These are phyloP conservation scores for Wallacemonas collosoma DNA, from an alignment of 208 protist genomes.

Conservation along the genomic window DNA sequence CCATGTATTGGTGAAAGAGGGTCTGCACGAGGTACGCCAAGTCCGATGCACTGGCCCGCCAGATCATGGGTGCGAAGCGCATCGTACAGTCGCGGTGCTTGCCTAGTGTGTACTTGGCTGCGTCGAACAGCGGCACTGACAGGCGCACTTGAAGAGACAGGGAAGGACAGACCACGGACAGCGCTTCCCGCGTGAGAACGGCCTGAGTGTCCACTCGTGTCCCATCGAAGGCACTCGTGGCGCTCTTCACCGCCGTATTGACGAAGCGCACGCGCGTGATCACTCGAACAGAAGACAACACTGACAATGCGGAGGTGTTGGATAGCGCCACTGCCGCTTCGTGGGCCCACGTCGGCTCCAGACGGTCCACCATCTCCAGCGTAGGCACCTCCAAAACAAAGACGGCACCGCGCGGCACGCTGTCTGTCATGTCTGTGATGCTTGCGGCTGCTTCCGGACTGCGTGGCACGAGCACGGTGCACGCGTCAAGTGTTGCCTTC, in stretches of 20 bases:
- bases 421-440: background rate
- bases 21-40: conserved; percentile 2
- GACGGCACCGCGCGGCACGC: background rate
- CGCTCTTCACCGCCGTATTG: background rate
- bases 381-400: conserved; percentile 2
- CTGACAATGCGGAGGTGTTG: too few relatives aligned
- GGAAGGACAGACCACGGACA: background rate
- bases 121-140: conserved; percentile 3
- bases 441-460: background rate
- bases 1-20: conserved; percentile 6
- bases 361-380: background rate
- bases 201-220: too few relatives aligned
- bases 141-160: conserved; percentile 1
- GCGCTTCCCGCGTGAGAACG: background rate
- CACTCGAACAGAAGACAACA: background rate
- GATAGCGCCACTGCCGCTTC: background rate
- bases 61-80: conserved; percentile 6
- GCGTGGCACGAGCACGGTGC: background rate
- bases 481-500: conserved; percentile 1
- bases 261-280: conserved; percentile 3
- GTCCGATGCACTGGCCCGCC: background rate
- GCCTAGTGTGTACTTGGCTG: background rate
- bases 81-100: background rate
- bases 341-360: background rate
- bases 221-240: background rate